These are phyloP conservation scores for Gynandropsis gynandra DNA, from an alignment of 345 rosid species.

Conservation along the genomic window DNA sequence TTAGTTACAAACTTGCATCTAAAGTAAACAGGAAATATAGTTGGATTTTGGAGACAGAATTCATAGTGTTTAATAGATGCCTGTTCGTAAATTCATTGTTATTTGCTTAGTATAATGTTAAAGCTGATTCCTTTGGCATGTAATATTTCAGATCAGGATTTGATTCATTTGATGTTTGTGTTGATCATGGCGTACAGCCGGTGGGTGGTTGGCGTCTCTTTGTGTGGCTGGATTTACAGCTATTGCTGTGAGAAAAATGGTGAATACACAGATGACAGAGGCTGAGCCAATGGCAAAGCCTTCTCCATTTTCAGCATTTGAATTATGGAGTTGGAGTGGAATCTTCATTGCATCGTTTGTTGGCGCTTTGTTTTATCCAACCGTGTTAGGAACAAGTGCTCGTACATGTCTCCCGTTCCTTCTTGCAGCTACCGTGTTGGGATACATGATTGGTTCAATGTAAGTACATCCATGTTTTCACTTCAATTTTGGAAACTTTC, in stretches of 20 bases:
- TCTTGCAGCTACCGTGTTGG: conserved; percentile 81
- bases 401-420: conserved; percentile 87
- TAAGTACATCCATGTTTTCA: conserved; percentile 20
- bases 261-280: conserved; percentile 75
- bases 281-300: conserved; percentile 95
- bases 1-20: too few species aligned
- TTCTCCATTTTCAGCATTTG: conserved; percentile 59
- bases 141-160: background rate
- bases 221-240: conserved; percentile 89
- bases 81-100: too few species aligned
- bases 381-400: conserved; percentile 67
- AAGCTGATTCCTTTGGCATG: conserved; percentile 5
- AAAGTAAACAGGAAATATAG: too few species aligned
- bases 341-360: conserved; percentile 63
- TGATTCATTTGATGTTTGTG: conserved; percentile 2
- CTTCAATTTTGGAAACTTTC: background rate
- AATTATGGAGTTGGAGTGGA: conserved; percentile 75
- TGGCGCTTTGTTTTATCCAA: conserved; percentile 56
- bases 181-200: conserved; percentile 39
- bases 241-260: conserved; percentile 71
- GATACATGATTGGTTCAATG: conserved; percentile 85
- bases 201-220: conserved; percentile 93
- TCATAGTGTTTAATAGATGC: too few species aligned
- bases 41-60: too few species aligned
- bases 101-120: background rate